Percentiles rank a stretch among this genome's conserved stretches.
phyloP scores from a whole-genome alignment of 352 stramenopile species.

The Phytophthora pini region DNA sequence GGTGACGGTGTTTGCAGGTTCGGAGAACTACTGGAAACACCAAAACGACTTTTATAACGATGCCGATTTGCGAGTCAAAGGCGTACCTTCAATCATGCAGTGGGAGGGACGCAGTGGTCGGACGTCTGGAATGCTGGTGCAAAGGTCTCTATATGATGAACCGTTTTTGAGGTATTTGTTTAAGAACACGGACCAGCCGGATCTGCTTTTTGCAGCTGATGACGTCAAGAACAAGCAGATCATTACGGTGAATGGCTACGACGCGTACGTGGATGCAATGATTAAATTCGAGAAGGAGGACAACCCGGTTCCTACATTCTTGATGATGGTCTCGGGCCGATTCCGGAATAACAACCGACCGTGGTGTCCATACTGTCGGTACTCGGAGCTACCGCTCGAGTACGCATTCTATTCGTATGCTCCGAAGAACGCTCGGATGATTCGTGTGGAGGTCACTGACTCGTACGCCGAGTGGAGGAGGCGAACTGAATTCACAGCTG shows the following conservation, averaged over 20 bases:
- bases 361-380: slow-evolving; percentile 87
- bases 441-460: slow-evolving; percentile 70
- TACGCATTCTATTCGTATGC: slow-evolving; percentile 80
- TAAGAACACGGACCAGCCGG: slow-evolving; percentile 38
- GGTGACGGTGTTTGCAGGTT: slow-evolving; percentile 65
- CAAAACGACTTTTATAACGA: slow-evolving; percentile 57
- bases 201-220: slow-evolving; percentile 31
- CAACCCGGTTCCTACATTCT: slow-evolving; percentile 49
- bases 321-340: slow-evolving; percentile 76
- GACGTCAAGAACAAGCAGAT: slow-evolving; percentile 43
- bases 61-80: slow-evolving; percentile 45
- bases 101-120: slow-evolving; percentile 44
- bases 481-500: slow-evolving; percentile 61
- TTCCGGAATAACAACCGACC: slow-evolving; percentile 72
- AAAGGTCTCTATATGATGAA: slow-evolving; percentile 47
- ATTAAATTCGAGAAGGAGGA: slow-evolving; percentile 41
- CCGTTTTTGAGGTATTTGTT: slow-evolving; percentile 61
- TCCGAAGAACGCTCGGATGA: slow-evolving; percentile 54
- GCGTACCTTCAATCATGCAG: slow-evolving; percentile 48
- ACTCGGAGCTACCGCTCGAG: slow-evolving; percentile 73
- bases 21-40: slow-evolving; percentile 49
- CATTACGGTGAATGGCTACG: slow-evolving; percentile 40
- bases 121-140: slow-evolving; percentile 48
- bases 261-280: slow-evolving; percentile 43
- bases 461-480: slow-evolving; percentile 73